Base-by-base conservation (phyloP, 1,284 basidiomycete genomes). In the Phellopilus nigrolimitatus region DNA sequence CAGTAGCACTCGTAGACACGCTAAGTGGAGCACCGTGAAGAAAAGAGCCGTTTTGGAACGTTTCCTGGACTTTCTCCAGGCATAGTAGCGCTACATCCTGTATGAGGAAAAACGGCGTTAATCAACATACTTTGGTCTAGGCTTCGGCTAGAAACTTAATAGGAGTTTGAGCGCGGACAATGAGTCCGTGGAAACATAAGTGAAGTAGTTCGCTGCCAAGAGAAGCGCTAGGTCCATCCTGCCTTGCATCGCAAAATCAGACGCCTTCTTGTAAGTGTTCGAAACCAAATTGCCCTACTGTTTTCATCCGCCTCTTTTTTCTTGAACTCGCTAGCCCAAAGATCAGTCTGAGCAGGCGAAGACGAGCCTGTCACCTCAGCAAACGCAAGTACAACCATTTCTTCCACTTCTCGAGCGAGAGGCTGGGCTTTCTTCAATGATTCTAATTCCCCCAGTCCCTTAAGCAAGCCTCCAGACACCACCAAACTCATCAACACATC, bases 321-420 rank as follows among this genome's bases (percentile, higher is more conserved):
- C 48, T 72, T 71, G 60, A 87, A 88, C 59, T 88, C 84, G 42
- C 68, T 73, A 60, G 81, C 79, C 86, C 86, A 88, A 10, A 19
- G 17, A 28, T 74, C 76, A 31, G 66, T 67, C 3, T 66, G 64
- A 9, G 62, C 55, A 22, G 60, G 56, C 41, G 59, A 60, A 47
- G 64, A 61, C 17, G 65, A 66, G 57, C 88, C 85, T 63, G 87
- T 76, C 6, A 80, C 74, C 62, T 88, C 85, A 6, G 87, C 86
- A 28, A 87, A 69, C 3, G 82, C 76, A 27, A 89, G 68, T 13
- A 88, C 71, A 22, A 80, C 62, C 60, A 84, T 80, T 51, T 84
- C 76, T 63, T 89, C 82, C 4, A 82, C 49, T 41, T 34, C 48
- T 52, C 22, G 61, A 56, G 24, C 59, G 59, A 28, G 61, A 53